Percentiles rank a stretch among this genome's conserved stretches.
These are phyloP conservation scores for Ganoderma sinense DNA, from an alignment of 1,284 basidiomycete genomes.

Conservation along the genomic window DNA sequence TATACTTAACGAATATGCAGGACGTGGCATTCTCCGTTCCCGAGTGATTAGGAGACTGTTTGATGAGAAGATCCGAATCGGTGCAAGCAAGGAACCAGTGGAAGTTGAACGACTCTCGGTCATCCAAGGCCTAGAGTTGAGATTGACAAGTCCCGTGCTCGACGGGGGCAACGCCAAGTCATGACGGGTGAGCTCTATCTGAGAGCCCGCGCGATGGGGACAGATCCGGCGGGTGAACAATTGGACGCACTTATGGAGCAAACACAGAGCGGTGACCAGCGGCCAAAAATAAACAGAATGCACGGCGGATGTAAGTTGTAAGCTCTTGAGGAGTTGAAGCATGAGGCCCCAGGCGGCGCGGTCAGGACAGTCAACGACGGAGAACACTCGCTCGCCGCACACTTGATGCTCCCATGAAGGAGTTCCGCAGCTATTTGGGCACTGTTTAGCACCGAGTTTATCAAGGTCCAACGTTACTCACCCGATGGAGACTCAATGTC, in stretches of 20 bases:
- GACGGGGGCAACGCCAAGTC: conserved; percentile 11
- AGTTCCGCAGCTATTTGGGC: not conserved
- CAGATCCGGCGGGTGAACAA: conserved; percentile 19
- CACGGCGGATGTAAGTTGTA: not conserved
- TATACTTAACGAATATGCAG: not conserved
- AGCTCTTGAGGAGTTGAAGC: not conserved
- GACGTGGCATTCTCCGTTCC: not conserved
- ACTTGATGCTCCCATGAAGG: not conserved
- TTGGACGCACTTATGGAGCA: conserved; percentile 6
- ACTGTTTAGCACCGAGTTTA: not conserved
- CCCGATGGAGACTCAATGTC: not conserved
- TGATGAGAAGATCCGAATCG: not conserved
- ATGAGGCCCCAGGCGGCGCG: not conserved
- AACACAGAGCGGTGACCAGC: conserved; percentile 5
- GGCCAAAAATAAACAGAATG: not conserved
- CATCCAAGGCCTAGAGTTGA: not conserved
- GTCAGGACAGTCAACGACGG: not conserved
- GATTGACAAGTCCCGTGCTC: not conserved
- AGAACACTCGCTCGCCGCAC: not conserved
- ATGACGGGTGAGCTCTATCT: conserved; percentile 22
- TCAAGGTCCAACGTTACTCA: not conserved
- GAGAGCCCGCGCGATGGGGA: conserved; percentile 16
- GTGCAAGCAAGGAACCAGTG: not conserved
- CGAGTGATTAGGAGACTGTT: not conserved
- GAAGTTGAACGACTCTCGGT: not conserved